A percentile compares a stretch with the other conserved stretches of the same genome.
Evolutionary conservation across 305 asterid species (phyloP).

Genomic region (Ilex paraguariensis): DNA sequence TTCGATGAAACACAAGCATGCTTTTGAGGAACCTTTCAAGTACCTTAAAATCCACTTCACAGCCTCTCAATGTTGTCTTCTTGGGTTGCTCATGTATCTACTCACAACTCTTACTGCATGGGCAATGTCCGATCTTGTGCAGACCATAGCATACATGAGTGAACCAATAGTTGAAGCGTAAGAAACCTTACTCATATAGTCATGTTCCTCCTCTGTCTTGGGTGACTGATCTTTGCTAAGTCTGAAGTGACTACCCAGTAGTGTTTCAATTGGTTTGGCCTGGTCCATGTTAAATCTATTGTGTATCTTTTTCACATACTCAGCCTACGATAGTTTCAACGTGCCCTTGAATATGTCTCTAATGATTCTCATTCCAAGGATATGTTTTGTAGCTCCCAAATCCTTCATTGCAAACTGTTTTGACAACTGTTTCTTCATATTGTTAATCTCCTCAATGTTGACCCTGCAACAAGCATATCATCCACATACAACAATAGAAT

Average conservation of each 20-base stretch:
- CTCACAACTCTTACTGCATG: background rate
- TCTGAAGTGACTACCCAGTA: background rate
- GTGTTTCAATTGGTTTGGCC: slow-evolving; percentile 1
- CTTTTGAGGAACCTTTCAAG: background rate
- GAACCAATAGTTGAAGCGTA: background rate
- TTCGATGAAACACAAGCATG: background rate
- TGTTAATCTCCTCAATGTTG: background rate
- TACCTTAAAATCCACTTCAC: background rate
- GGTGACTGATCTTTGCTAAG: background rate
- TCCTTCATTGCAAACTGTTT: background rate
- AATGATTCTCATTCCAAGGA: background rate
- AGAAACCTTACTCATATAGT: background rate
- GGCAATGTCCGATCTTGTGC: background rate
- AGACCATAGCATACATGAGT: slow-evolving; percentile 2
- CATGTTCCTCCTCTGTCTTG: background rate
- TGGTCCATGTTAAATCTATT: slow-evolving; percentile 2
- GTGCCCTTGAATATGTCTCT: background rate
- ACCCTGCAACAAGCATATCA: background rate
- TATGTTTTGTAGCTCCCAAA: background rate
- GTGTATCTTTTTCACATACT: background rate
- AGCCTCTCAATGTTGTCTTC: background rate
- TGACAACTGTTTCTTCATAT: background rate
- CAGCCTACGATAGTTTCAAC: background rate
- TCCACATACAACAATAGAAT: background rate
- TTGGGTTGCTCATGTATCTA: background rate